Evolutionary conservation across 1,139 yeast species (phyloP).

Genomic region (Geotrichum candidum): DNA sequence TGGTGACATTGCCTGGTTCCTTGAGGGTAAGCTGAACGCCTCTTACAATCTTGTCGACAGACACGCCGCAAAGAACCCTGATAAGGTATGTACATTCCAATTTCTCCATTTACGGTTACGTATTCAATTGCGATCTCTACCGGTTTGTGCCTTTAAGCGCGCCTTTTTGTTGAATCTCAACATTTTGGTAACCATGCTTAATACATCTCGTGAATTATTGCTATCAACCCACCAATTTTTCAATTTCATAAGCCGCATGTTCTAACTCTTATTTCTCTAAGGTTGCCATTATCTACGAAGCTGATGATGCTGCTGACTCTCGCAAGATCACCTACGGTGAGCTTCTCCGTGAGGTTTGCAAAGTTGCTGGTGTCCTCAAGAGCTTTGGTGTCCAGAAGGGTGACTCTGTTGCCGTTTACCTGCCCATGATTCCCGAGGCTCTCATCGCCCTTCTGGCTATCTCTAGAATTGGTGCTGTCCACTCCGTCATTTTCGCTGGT

Average conservation of each 20-base stretch:
- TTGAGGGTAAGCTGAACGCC: constrained; percentile 91
- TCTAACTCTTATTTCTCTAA: constrained; percentile 4
- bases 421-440: constrained; percentile 98
- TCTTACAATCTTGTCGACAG: constrained; percentile 94
- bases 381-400: constrained; percentile 85
- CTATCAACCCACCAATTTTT: neutral
- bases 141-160: neutral
- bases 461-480: constrained; percentile 92
- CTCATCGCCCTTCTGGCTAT: constrained; percentile 90
- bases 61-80: constrained; percentile 82
- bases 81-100: constrained; percentile 43
- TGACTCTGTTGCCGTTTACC: constrained; percentile 91
- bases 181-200: neutral
- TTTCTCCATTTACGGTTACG: neutral
- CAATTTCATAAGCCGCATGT: neutral
- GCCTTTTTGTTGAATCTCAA: neutral
- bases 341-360: constrained; percentile 77
- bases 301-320: constrained; percentile 77
- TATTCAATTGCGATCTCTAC: neutral
- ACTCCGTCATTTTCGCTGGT: constrained; percentile 95
- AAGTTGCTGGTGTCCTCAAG: constrained; percentile 79
- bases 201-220: neutral
- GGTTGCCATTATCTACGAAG: constrained; percentile 83
- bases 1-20: constrained; percentile 90
- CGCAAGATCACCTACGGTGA: constrained; percentile 76